Evolutionary conservation across 306 rosid species (phyloP).

Genomic region (Acacia crassicarpa): DNA sequence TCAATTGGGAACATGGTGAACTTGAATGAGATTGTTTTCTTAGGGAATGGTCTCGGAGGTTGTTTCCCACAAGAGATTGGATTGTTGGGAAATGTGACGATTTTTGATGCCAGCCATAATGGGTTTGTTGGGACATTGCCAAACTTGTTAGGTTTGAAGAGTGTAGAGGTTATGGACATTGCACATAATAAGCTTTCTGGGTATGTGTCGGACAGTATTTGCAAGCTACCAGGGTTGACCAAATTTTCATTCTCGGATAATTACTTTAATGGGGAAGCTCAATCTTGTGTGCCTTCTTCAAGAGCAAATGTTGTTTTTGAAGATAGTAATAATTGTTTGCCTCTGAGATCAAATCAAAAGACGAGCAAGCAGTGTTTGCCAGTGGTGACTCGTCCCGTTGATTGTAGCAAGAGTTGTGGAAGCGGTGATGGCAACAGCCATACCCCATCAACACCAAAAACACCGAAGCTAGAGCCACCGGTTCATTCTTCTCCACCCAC

Average conservation of each 20-base stretch:
- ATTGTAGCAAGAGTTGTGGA: conserved; percentile 58
- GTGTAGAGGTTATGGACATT: conserved; percentile 48
- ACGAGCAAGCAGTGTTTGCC: conserved; percentile 39
- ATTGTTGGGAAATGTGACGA: conserved; percentile 24
- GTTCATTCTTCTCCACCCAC: neutral
- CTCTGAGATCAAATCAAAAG: conserved; percentile 56
- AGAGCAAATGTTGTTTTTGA: neutral
- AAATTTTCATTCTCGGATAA: conserved; percentile 60
- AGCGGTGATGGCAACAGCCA: conserved; percentile 3
- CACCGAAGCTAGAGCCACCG: neutral
- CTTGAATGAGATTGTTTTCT: conserved; percentile 60
- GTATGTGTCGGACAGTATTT: conserved; percentile 44
- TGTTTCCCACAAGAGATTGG: conserved; percentile 76
- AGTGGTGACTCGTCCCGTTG: conserved; percentile 44
- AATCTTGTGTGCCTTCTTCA: conserved; percentile 35
- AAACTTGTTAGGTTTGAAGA: conserved; percentile 33
- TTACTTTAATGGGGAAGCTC: conserved; percentile 54
- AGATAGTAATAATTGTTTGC: conserved; percentile 50
- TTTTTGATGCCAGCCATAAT: conserved; percentile 56
- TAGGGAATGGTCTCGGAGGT: conserved; percentile 56
- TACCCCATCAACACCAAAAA: neutral
- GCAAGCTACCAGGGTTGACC: conserved; percentile 50
- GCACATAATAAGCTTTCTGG: conserved; percentile 54
- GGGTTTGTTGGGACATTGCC: conserved; percentile 59
- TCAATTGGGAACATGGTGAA: conserved; percentile 55